phyloP scores from a whole-genome alignment of 2,329 filamentous ascomycete genomes.

The Microsporum ferrugineum region DNA sequence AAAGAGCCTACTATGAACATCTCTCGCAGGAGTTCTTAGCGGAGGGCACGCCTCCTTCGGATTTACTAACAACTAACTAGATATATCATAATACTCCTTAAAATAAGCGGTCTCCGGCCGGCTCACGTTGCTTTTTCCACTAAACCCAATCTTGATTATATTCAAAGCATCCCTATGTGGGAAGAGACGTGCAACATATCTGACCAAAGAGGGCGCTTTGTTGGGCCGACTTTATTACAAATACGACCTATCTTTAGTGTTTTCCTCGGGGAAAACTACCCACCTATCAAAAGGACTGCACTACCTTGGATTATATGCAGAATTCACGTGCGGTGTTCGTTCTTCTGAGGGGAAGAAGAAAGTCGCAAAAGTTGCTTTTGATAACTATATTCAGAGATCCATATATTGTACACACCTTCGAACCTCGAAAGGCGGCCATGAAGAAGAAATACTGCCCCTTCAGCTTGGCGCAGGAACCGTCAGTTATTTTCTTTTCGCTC shows the following conservation, averaged over 20 bases:
- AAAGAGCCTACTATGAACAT: neutral
- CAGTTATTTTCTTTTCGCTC: neutral
- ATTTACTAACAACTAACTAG: neutral
- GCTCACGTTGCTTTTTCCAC: neutral
- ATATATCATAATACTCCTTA: neutral
- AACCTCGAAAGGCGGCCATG: neutral
- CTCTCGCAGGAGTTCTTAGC: neutral
- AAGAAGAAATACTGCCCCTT: neutral
- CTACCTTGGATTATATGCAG: neutral
- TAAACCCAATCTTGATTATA: slow-evolving; percentile 1
- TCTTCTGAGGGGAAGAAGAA: neutral
- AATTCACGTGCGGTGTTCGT: neutral
- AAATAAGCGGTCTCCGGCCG: neutral
- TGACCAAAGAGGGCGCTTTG: neutral
- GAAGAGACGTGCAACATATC: neutral
- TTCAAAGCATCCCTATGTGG: neutral
- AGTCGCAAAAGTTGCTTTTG: neutral
- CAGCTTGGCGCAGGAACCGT: neutral
- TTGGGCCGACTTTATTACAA: neutral
- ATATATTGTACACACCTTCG: neutral
- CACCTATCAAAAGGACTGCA: neutral
- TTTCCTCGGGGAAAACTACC: neutral
- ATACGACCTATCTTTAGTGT: slow-evolving; percentile 3
- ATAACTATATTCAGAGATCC: neutral
- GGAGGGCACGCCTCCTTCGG: neutral